A percentile compares a stretch with the other conserved stretches of the same genome.
Evolutionary conservation across 2,329 filamentous ascomycete genomes (phyloP).

Genomic region (Claviceps maximensis): DNA sequence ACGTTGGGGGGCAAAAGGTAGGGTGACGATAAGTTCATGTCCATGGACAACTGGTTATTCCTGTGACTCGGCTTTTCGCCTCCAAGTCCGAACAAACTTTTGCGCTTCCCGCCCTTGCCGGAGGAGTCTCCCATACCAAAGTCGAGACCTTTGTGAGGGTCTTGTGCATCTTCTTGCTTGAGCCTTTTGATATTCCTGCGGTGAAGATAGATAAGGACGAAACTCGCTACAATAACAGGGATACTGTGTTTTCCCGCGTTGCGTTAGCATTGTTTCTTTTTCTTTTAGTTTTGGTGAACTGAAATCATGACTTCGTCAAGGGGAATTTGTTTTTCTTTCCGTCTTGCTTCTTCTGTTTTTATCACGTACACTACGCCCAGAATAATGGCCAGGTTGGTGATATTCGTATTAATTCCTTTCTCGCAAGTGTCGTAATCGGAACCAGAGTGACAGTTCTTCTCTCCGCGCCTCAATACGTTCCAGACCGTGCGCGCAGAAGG

Average conservation of each 20-base stretch:
- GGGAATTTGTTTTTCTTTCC: too few species aligned
- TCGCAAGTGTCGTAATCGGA: conserved; percentile 35
- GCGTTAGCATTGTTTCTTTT: not conserved
- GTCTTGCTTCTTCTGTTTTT: not conserved
- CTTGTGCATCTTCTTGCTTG: conserved; percentile 63
- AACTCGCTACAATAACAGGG: conserved; percentile 53
- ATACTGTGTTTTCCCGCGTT: conserved; percentile 48
- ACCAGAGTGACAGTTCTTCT: conserved; percentile 5
- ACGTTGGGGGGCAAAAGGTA: conserved; percentile 84
- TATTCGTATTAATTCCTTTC: conserved; percentile 40
- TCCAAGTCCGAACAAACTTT: conserved; percentile 35
- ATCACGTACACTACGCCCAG: conserved; percentile 56
- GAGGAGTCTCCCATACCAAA: conserved; percentile 61
- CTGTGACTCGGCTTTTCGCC: conserved; percentile 39
- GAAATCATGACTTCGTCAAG: not conserved
- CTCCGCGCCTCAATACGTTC: conserved; percentile 5
- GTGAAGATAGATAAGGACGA: conserved; percentile 65
- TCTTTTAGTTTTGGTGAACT: not conserved
- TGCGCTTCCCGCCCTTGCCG: conserved; percentile 24
- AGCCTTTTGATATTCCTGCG: conserved; percentile 62
- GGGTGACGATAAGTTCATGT: conserved; percentile 65
- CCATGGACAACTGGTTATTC: conserved; percentile 51
- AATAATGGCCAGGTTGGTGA: conserved; percentile 52
- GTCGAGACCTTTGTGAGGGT: conserved; percentile 83
- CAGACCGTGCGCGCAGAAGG: conserved; percentile 5